These are phyloP conservation scores for Torulaspora maleeae DNA, from an alignment of 805 yeast species.

Conservation along the genomic window DNA sequence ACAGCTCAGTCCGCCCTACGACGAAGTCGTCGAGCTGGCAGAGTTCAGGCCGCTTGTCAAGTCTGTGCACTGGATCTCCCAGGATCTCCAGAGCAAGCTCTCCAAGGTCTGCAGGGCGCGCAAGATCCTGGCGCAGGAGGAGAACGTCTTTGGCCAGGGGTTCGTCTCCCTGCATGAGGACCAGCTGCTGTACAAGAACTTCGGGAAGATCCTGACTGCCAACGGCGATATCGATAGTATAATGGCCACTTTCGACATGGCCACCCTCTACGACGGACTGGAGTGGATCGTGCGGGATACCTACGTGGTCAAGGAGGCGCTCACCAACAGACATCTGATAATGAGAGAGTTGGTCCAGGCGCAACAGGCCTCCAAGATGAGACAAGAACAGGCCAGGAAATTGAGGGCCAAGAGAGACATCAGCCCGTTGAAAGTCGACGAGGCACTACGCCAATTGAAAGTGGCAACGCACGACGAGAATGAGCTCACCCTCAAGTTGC, in stretches of 20 bases:
- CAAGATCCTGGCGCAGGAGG: conserved; percentile 49
- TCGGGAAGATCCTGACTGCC: conserved; percentile 61
- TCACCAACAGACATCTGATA: conserved; percentile 85
- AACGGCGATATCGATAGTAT: conserved; percentile 74
- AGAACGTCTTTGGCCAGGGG: conserved; percentile 47
- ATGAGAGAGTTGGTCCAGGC: conserved; percentile 86
- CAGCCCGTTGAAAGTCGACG: conserved; percentile 86
- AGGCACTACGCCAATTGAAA: conserved; percentile 75
- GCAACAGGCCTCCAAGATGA: conserved; percentile 64
- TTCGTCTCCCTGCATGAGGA: conserved; percentile 30
- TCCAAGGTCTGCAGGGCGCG: conserved; percentile 49
- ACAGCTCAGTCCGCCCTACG: conserved; percentile 89
- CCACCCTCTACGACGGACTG: conserved; percentile 72
- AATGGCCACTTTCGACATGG: conserved; percentile 65
- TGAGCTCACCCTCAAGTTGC: conserved; percentile 68
- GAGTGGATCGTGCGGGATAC: conserved; percentile 65
- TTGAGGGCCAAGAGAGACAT: conserved; percentile 68
- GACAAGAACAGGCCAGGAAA: conserved; percentile 66
- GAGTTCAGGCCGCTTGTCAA: conserved; percentile 85
- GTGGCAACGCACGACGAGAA: conserved; percentile 73
- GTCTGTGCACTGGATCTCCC: conserved; percentile 56
- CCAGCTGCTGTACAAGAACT: conserved; percentile 60
- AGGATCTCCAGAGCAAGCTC: conserved; percentile 48
- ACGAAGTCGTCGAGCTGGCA: conserved; percentile 74
- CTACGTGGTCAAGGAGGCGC: conserved; percentile 82